These are phyloP conservation scores for Tuctoria greenei DNA, from an alignment of 176 grass and related monocot genomes.

Conservation along the genomic window DNA sequence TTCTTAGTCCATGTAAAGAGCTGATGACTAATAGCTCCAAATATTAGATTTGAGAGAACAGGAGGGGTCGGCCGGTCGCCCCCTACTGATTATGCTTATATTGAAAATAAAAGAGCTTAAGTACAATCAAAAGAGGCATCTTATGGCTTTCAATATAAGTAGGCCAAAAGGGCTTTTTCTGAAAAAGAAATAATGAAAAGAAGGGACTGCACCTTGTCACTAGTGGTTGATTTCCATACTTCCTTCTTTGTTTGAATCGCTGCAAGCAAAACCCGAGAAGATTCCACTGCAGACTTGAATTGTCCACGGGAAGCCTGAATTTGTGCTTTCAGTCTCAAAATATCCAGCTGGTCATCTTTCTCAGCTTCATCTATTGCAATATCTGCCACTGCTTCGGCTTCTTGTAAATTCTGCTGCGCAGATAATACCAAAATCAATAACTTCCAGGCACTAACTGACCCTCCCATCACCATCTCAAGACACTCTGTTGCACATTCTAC, in stretches of 20 bases:
- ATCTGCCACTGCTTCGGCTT: constrained; percentile 78
- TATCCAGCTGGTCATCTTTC: constrained; percentile 64
- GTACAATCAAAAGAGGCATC: too few species aligned
- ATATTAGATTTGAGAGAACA: too few species aligned
- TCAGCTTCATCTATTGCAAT: constrained; percentile 82
- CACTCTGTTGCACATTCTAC: constrained; percentile 70
- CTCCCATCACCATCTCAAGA: constrained; percentile 75
- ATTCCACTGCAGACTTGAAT: constrained; percentile 77
- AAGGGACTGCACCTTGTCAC: constrained; percentile 50
- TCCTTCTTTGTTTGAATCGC: constrained; percentile 72
- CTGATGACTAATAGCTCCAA: too few species aligned
- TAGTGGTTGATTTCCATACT: constrained; percentile 44
- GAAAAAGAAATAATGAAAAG: not conserved
- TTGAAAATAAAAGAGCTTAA: too few species aligned
- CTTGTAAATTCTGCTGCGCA: constrained; percentile 72
- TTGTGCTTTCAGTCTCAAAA: constrained; percentile 76
- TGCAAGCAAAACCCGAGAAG: constrained; percentile 75
- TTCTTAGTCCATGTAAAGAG: too few species aligned
- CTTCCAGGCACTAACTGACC: constrained; percentile 81
- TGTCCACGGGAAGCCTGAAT: constrained; percentile 69
- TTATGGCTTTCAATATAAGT: too few species aligned
- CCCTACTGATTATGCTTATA: too few species aligned
- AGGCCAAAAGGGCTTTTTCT: too few species aligned
- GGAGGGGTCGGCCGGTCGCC: too few species aligned
- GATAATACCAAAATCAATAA: constrained; percentile 78